phyloP scores from a whole-genome alignment of 1,139 yeast genomes.

The Pichia cactophila region DNA sequence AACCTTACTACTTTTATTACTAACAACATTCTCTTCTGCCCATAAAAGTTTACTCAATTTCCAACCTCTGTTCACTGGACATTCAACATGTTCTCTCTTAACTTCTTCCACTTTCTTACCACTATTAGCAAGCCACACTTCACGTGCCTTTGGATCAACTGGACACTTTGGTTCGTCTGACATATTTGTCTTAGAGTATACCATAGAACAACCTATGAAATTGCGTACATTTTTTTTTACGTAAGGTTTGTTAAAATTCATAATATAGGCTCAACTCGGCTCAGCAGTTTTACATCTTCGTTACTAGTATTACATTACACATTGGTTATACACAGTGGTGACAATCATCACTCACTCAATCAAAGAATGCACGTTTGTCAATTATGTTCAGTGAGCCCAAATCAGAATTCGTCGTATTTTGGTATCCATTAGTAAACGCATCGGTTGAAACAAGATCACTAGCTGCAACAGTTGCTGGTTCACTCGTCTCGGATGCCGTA shows the following conservation, averaged over 20 bases:
- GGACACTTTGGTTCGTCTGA: conserved; percentile 43
- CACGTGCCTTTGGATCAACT: conserved; percentile 56
- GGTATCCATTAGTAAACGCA: conserved; percentile 1
- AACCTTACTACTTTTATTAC: not conserved
- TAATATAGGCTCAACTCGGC: not conserved
- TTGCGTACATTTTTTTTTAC: not conserved
- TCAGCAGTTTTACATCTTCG: not conserved
- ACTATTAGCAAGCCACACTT: conserved; percentile 44
- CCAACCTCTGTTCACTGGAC: conserved; percentile 4
- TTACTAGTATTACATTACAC: not conserved
- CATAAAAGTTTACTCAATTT: conserved; percentile 15
- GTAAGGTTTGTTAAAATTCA: too few species aligned
- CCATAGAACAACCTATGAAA: not conserved
- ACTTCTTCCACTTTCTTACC: not conserved
- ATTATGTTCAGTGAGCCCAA: not conserved
- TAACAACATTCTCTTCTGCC: conserved; percentile 3
- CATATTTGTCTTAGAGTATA: not conserved
- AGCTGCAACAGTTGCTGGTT: not conserved
- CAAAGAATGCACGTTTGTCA: conserved; percentile 7
- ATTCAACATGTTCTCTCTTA: too few species aligned
- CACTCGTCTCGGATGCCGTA: not conserved
- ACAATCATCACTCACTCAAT: not conserved
- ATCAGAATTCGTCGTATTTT: conserved; percentile 5
- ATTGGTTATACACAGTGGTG: not conserved
- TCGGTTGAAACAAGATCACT: not conserved